Evolutionary conservation across 495 filamentous ascomycete species (phyloP).

Genomic region (Xylona heveae): DNA sequence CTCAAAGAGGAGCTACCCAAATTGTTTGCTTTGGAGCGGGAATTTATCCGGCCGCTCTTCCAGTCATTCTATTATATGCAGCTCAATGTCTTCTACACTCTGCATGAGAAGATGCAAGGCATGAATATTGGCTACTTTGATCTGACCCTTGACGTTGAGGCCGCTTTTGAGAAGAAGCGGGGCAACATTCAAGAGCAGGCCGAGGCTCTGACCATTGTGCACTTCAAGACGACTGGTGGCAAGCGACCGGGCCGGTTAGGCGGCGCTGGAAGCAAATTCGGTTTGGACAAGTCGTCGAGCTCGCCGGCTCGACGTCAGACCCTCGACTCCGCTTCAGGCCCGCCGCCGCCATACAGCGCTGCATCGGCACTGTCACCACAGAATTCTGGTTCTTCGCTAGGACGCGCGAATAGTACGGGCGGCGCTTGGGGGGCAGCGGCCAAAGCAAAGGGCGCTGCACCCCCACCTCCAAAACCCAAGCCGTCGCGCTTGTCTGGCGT

Average conservation of each 20-base stretch:
- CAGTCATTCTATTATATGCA: constrained; percentile 99
- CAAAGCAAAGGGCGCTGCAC: constrained; percentile 61
- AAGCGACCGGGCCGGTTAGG: constrained; percentile 21
- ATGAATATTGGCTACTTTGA: constrained; percentile 97
- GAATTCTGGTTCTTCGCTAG: constrained; percentile 14
- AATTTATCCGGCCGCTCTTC: constrained; percentile 95
- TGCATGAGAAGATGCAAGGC: constrained; percentile 93
- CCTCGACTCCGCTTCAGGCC: constrained; percentile 33
- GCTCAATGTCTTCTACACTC: constrained; percentile 96
- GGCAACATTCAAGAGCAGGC: constrained; percentile 66
- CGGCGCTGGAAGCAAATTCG: constrained; percentile 14
- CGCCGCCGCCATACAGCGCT: constrained; percentile 47
- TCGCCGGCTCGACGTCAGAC: constrained; percentile 18
- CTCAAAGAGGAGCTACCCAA: constrained; percentile 90
- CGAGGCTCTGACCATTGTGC: constrained; percentile 62
- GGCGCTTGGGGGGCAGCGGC: constrained; percentile 39
- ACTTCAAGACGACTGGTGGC: constrained; percentile 69
- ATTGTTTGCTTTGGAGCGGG: constrained; percentile 75
- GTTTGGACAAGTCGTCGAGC: constrained; percentile 8
- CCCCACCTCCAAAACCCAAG: constrained; percentile 84
- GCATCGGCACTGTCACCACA: constrained; percentile 11
- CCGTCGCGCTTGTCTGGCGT: constrained; percentile 48
- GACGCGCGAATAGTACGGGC: constrained; percentile 32
- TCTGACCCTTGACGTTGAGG: constrained; percentile 70
- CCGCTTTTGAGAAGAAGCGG: constrained; percentile 70